phyloP scores from a whole-genome alignment of 768 basidiomycete genomes.

The Dacryopinax primogenitus region DNA sequence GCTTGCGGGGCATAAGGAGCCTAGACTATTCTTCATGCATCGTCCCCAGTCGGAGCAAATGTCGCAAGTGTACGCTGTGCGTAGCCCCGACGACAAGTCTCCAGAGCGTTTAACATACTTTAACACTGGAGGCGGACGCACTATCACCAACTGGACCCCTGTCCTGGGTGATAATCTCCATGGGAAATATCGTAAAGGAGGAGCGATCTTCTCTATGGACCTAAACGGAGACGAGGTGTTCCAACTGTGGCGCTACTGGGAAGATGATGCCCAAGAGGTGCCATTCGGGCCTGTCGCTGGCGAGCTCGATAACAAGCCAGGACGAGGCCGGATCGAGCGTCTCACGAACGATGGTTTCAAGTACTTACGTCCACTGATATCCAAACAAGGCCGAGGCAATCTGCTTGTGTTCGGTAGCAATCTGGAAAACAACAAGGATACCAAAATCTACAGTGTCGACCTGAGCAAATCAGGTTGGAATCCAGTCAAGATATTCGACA shows the following conservation, averaged over 20 bases:
- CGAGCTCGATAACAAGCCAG: constrained; percentile 32
- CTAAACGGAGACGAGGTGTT: constrained; percentile 23
- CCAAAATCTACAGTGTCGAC: background rate
- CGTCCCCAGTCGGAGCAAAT: constrained; percentile 33
- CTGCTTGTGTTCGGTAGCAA: background rate
- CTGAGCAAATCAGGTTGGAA: background rate
- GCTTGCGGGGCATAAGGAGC: background rate
- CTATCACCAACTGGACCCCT: constrained; percentile 25
- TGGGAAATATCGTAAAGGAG: constrained; percentile 23
- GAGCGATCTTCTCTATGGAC: constrained; percentile 16
- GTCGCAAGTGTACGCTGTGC: constrained; percentile 29
- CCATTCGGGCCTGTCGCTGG: constrained; percentile 28
- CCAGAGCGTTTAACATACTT: constrained; percentile 32
- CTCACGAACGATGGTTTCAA: constrained; percentile 32
- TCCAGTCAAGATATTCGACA: constrained; percentile 16
- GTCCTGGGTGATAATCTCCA: constrained; percentile 34
- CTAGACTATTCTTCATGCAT: constrained; percentile 29
- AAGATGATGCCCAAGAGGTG: constrained; percentile 24
- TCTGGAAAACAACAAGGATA: constrained; percentile 7
- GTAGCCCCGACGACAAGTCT: constrained; percentile 22
- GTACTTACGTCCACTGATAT: constrained; percentile 25
- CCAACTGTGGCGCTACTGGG: constrained; percentile 39
- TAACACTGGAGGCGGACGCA: constrained; percentile 30
- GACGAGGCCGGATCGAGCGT: constrained; percentile 32
- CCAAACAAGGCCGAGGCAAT: constrained; percentile 15